phyloP scores from a whole-genome alignment of 2,329 filamentous ascomycete genomes.

The Helotiales sp. region DNA sequence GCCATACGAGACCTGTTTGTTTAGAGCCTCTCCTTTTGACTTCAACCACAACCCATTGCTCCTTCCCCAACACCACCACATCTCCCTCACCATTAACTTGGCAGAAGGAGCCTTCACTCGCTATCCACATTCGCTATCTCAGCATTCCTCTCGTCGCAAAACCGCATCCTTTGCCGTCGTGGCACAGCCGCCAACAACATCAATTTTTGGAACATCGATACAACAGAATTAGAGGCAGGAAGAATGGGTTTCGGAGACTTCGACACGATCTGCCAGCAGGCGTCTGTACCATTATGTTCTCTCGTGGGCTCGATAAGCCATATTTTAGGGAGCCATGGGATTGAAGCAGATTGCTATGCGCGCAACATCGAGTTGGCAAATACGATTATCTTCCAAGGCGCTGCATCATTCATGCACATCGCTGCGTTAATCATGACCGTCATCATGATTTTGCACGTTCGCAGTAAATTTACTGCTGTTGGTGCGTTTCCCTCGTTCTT shows the following conservation, averaged over 20 bases:
- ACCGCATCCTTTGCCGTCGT: conserved; percentile 9
- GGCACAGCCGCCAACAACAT: conserved; percentile 17
- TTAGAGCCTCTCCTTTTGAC: conserved; percentile 13
- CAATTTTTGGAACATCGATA: conserved; percentile 19
- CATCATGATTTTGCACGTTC: conserved; percentile 95
- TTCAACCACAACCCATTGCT: conserved; percentile 6
- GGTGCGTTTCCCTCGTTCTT: conserved; percentile 54
- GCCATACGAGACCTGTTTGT: conserved; percentile 19
- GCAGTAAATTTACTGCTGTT: conserved; percentile 97
- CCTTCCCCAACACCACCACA: conserved; percentile 12
- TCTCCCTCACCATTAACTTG: conserved; percentile 2
- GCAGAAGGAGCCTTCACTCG: conserved; percentile 23
- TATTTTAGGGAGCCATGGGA: conserved; percentile 69
- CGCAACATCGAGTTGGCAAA: conserved; percentile 95
- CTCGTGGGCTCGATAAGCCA: conserved; percentile 74
- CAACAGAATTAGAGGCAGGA: conserved; percentile 3
- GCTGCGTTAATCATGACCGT: conserved; percentile 87
- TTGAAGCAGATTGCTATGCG: conserved; percentile 89
- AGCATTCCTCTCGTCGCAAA: conserved; percentile 3
- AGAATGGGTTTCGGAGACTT: conserved; percentile 89
- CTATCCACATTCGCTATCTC: conserved; percentile 24
- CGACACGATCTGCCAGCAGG: conserved; percentile 78
- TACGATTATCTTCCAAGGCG: conserved; percentile 96
- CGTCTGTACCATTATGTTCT: conserved; percentile 83
- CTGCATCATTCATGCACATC: conserved; percentile 90